Evolutionary conservation across 768 basidiomycete genomes (phyloP).

Genomic region (Rhizopogon vinicolor): DNA sequence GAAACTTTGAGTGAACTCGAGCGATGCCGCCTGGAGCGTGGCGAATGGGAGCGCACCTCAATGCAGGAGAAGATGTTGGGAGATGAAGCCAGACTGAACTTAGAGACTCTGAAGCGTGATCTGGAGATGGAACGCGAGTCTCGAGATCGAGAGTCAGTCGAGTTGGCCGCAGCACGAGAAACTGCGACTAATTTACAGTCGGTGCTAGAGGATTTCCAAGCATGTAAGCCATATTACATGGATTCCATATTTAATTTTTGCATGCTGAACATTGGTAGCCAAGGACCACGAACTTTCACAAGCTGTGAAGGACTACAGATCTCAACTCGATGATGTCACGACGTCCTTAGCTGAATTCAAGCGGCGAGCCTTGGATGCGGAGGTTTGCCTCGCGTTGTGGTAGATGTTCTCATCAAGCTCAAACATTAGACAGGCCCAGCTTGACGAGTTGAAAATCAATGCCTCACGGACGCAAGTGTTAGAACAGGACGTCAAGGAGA

Average conservation of each 20-base stretch:
- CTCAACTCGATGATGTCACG: conserved; percentile 63
- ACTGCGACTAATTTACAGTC: conserved; percentile 82
- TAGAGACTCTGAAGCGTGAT: conserved; percentile 56
- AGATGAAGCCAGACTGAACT: conserved; percentile 62
- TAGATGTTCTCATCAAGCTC: neutral
- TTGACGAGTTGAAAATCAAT: conserved; percentile 70
- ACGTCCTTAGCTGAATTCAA: conserved; percentile 88
- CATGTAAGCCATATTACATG: conserved; percentile 48
- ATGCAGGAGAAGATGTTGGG: conserved; percentile 63
- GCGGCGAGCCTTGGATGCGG: conserved; percentile 81
- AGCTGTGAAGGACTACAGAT: conserved; percentile 78
- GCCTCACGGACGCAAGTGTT: conserved; percentile 64
- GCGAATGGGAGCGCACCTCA: conserved; percentile 61
- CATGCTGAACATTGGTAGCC: conserved; percentile 38
- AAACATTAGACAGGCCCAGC: conserved; percentile 46
- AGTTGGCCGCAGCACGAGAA: conserved; percentile 66
- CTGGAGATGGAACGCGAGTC: conserved; percentile 62
- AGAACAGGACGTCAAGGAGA: conserved; percentile 92
- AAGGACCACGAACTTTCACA: conserved; percentile 89
- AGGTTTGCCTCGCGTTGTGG: conserved; percentile 43
- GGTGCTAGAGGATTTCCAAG: conserved; percentile 93
- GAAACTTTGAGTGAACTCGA: conserved; percentile 87
- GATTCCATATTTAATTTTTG: neutral
- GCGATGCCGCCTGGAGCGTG: conserved; percentile 75
- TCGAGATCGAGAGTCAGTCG: conserved; percentile 47